Base-by-base conservation (phyloP, 306 rosid genomes). In the Sicyos edulis region DNA sequence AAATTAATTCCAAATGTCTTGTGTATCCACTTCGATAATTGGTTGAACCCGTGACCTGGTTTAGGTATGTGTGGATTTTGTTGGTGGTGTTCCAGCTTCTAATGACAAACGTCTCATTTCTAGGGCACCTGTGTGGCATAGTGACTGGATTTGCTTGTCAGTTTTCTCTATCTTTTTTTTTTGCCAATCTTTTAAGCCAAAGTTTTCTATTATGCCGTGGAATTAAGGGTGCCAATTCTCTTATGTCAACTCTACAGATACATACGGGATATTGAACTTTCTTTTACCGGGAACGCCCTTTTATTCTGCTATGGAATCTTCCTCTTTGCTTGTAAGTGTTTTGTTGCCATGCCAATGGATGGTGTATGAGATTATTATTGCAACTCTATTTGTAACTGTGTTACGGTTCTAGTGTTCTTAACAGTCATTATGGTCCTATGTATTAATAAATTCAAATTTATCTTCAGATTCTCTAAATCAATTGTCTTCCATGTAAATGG, bases 111-210 rank as follows among this genome's bases (percentile, higher is more conserved):
- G 91, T 93, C 83, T 93, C 99, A 19, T 84, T 93, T 54, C 86
- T 93, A 56, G 99, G 99, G 81, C 99, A 93, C 85, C 88, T 93
- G 57, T 90, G 97, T 81, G 99, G 99, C 88, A 88, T 93, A 85
- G 74, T 93, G 76, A 88, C 99, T 83, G 99, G 99, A 82, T 91
- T 93, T 81, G 96, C 96, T 49, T 93, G 99, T 91, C 78, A 81
- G 95, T 80, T 80, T 84, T 78, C 76, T 60, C 19, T 77, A 54
- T 70, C 69, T 81, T 53, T 77, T 14, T 77, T 14, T 52, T 47
- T 19, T 51, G 49, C 73, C 57, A 29, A 19, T 37, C 45, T 8
- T 73, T 54, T 68, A 0, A 8, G 42, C 64, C 54, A 70, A 7
- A 2, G 0, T 42, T 42, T 42, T 22, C 14, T 26, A 1, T 26